Percentiles rank a stretch among this genome's conserved stretches.
Evolutionary conservation across 768 basidiomycete genomes (phyloP).

Genomic region (Mycena haematopus): DNA sequence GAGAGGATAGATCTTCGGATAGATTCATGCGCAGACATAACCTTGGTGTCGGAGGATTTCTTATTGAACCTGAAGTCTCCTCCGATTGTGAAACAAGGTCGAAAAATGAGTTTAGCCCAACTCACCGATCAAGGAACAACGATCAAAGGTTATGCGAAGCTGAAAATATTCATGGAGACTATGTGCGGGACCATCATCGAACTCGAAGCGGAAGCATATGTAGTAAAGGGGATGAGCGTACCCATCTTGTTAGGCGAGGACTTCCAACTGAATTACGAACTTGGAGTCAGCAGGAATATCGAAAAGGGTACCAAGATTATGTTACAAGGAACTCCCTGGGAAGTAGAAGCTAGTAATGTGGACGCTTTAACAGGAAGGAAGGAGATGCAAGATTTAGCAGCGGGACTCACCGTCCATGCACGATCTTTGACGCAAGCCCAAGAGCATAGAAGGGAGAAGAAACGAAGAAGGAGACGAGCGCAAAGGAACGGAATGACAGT

Average conservation of each 20-base stretch:
- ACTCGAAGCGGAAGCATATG: neutral
- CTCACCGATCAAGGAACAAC: neutral
- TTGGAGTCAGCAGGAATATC: neutral
- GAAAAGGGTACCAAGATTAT: neutral
- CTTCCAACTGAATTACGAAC: neutral
- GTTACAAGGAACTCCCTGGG: neutral
- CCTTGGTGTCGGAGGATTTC: neutral
- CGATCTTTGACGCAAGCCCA: too few relatives aligned
- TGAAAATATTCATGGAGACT: neutral
- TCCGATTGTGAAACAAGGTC: neutral
- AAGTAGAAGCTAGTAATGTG: neutral
- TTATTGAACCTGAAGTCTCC: neutral
- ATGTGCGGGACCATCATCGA: neutral
- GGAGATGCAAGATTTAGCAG: neutral
- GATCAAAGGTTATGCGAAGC: neutral
- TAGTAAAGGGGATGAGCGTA: neutral
- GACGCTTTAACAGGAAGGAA: neutral
- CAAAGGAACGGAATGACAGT: too few relatives aligned
- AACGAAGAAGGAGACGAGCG: too few relatives aligned
- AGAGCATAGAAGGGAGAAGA: too few relatives aligned
- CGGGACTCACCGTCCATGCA: too few relatives aligned
- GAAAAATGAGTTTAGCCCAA: neutral
- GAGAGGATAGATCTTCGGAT: neutral
- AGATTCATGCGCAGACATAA: slow-evolving; percentile 5
- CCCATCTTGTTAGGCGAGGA: neutral